Evolutionary conservation across 176 grass and related monocot species (phyloP).

Genomic region (Aegilops longissima): DNA sequence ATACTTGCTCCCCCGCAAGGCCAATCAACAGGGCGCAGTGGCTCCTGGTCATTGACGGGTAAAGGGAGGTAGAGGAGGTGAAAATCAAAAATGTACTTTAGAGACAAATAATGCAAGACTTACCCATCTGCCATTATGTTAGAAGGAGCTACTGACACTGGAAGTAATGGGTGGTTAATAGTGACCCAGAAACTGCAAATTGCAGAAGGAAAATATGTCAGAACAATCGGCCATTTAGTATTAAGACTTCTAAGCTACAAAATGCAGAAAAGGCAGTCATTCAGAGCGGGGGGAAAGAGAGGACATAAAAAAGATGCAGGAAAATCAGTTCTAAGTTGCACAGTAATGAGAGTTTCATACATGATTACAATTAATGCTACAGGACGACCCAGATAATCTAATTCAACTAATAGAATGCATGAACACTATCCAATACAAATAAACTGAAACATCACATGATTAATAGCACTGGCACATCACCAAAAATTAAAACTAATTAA

Average conservation of each 20-base stretch:
- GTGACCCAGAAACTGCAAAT: conserved; percentile 79
- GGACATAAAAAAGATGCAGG: background rate
- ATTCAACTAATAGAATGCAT: background rate
- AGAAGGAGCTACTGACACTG: conserved; percentile 51
- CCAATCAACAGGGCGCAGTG: background rate
- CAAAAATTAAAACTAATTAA: conserved; percentile 14
- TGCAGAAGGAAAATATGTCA: conserved; percentile 38
- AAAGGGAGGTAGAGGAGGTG: background rate
- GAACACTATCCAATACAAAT: background rate
- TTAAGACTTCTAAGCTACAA: background rate
- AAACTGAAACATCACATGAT: conserved; percentile 1
- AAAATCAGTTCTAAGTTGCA: background rate
- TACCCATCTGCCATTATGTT: conserved; percentile 55
- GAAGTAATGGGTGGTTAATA: conserved; percentile 50
- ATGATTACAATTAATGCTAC: background rate
- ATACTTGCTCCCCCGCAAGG: background rate
- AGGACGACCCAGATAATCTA: background rate
- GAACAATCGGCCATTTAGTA: conserved; percentile 10
- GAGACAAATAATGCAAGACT: conserved; percentile 39
- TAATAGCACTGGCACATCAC: background rate
- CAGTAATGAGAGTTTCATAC: background rate
- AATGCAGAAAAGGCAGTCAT: background rate
- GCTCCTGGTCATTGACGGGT: background rate
- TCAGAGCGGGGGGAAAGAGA: background rate
- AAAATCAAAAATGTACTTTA: background rate